Conservation (phyloP, 2,329 filamentous ascomycete genomes). For the Chalaropsis thielavioides region DNA sequence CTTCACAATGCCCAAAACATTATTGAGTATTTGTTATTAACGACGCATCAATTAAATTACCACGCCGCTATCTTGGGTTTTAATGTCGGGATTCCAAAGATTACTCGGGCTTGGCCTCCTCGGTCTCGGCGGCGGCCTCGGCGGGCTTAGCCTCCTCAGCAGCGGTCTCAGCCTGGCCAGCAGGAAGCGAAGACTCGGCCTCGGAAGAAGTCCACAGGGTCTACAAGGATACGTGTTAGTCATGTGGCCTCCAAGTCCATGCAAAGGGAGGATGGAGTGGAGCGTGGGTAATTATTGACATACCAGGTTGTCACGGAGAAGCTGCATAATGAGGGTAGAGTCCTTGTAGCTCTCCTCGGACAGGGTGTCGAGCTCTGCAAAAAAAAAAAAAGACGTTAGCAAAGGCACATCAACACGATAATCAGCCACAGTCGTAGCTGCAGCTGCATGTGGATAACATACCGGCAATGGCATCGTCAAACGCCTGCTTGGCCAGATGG, state of each 20-base stretch:
- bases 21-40: background rate
- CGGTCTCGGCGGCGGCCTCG: conserved; percentile 36
- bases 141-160: conserved; percentile 35
- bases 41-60: conserved; percentile 20
- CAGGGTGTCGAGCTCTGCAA: conserved; percentile 77
- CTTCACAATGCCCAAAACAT: background rate
- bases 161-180: conserved; percentile 35
- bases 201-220: conserved; percentile 99
- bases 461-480: conserved; percentile 90
- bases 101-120: conserved; percentile 60
- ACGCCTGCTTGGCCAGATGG: conserved; percentile 97
- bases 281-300: conserved; percentile 22
- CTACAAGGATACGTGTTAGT: conserved; percentile 35
- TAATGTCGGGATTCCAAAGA: conserved; percentile 30
- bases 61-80: conserved; percentile 25
- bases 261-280: background rate
- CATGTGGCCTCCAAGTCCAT: background rate
- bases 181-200: conserved; percentile 60
- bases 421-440: background rate
- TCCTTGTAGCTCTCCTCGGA: conserved; percentile 99
- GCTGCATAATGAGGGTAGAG: conserved; percentile 97
- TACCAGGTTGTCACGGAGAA: conserved; percentile 92
- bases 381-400: conserved; percentile 20
- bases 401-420: background rate
- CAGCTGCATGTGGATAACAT: conserved; percentile 19